Percentiles rank a stretch among this genome's conserved stretches.
These are phyloP conservation scores for Fusarium cyanostomum DNA, from an alignment of 2,329 filamentous ascomycete species.

Conservation along the genomic window DNA sequence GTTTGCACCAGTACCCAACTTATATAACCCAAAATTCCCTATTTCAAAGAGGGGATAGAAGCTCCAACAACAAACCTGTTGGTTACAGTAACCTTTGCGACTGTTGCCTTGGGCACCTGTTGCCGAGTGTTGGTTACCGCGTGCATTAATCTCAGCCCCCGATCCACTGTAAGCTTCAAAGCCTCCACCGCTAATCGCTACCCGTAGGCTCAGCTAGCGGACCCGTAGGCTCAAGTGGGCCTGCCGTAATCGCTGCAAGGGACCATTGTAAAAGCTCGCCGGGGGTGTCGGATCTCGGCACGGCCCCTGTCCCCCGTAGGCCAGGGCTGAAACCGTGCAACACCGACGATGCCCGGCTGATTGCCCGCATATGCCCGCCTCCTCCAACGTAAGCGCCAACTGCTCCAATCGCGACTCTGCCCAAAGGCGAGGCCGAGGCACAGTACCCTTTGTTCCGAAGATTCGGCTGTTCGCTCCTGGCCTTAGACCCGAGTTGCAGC, in stretches of 20 bases:
- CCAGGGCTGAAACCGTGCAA: too few species aligned
- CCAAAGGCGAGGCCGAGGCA: constrained; percentile 25
- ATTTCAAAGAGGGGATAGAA: not conserved
- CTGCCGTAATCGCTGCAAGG: not conserved
- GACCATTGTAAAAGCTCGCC: too few species aligned
- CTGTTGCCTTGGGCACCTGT: not conserved
- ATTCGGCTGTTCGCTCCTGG: not conserved
- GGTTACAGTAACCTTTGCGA: not conserved
- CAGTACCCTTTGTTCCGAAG: not conserved
- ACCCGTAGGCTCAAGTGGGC: too few species aligned
- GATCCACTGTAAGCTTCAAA: not conserved
- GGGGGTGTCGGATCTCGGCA: constrained; percentile 11
- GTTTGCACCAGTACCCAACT: not conserved
- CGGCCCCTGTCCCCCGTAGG: not conserved
- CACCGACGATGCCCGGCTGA: not conserved
- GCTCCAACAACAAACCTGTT: not conserved
- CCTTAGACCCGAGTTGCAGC: not conserved
- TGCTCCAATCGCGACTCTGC: constrained; percentile 12
- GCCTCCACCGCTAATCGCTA: not conserved
- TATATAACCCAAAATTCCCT: not conserved
- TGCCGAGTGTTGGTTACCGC: not conserved
- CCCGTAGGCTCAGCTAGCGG: too few species aligned
- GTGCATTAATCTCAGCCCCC: not conserved
- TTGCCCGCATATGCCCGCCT: not conserved
- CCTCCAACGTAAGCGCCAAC: not conserved